Percentiles rank a stretch among this genome's conserved stretches.
Evolutionary conservation across 306 rosid genomes (phyloP).

Genomic region (Castanea mollissima): DNA sequence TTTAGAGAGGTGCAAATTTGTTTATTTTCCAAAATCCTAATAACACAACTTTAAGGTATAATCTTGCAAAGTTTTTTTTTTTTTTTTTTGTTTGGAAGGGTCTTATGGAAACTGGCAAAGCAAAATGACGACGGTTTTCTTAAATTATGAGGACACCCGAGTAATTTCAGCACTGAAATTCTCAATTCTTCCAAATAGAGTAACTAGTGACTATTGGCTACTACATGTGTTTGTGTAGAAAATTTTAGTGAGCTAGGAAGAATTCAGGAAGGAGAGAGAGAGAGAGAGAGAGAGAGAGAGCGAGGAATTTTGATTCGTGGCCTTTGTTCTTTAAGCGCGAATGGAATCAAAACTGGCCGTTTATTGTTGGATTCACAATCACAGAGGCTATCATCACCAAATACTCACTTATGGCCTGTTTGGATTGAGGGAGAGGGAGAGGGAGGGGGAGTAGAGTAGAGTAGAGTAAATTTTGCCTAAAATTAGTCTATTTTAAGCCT

Average conservation of each 20-base stretch:
- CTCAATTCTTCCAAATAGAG: not conserved
- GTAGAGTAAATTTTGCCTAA: too few species aligned
- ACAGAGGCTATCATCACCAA: constrained; percentile 62
- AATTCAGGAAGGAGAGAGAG: constrained; percentile 21
- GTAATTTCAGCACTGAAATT: not conserved
- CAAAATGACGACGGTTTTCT: not conserved
- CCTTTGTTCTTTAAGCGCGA: constrained; percentile 84
- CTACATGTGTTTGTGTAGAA: not conserved
- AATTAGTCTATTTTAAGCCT: too few species aligned
- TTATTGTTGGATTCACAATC: constrained; percentile 69
- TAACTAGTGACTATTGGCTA: too few species aligned
- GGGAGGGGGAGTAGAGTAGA: too few species aligned
- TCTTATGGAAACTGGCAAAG: not conserved
- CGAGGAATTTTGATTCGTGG: constrained; percentile 86
- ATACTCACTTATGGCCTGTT: constrained; percentile 31
- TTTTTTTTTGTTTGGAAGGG: not conserved
- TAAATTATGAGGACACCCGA: not conserved
- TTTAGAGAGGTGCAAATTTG: too few species aligned
- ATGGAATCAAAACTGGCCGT: constrained; percentile 80
- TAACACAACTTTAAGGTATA: too few species aligned
- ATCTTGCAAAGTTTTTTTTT: too few species aligned
- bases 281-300: constrained; percentile 10
- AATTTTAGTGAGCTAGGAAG: not conserved
- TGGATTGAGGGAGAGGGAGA: too few species aligned
- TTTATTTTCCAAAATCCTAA: too few species aligned